Conservation (phyloP, 495 filamentous ascomycete species). For the Apodospora peruviana region DNA sequence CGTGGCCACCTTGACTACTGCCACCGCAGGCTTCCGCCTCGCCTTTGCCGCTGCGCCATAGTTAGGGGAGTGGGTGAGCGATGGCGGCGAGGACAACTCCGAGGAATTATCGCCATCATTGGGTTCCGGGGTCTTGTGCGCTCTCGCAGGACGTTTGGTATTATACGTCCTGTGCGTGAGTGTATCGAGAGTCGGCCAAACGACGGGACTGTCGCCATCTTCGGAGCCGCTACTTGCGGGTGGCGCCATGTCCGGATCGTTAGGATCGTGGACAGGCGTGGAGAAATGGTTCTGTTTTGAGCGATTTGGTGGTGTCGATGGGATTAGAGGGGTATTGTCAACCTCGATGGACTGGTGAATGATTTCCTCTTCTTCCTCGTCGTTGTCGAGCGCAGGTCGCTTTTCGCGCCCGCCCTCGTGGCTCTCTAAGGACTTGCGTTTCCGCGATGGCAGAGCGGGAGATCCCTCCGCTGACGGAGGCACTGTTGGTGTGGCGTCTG, state of each 20-base stretch:
- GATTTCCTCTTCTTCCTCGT: constrained; percentile 1
- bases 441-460: constrained; percentile 28
- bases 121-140: constrained; percentile 22
- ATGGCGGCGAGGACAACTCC: constrained; percentile 44
- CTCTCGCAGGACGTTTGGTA: constrained; percentile 11
- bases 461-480: constrained; percentile 11
- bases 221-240: constrained; percentile 39
- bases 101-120: constrained; percentile 25
- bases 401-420: constrained; percentile 24
- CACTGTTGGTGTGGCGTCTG: constrained; percentile 11
- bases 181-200: constrained; percentile 34
- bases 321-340: constrained; percentile 18
- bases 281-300: constrained; percentile 12
- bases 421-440: constrained; percentile 40
- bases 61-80: constrained; percentile 47
- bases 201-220: constrained; percentile 24
- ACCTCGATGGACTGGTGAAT: constrained; percentile 26
- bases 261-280: constrained; percentile 16
- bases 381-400: constrained; percentile 10
- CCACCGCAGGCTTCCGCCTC: constrained; percentile 20
- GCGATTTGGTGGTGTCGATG: constrained; percentile 7
- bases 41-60: constrained; percentile 17
- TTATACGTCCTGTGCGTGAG: constrained; percentile 31
- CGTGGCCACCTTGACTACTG: constrained; percentile 24
- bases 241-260: constrained; percentile 40